Evolutionary conservation across 108 stramenopile genomes (phyloP).

Genomic region (Aureococcus anophagefferens): DNA sequence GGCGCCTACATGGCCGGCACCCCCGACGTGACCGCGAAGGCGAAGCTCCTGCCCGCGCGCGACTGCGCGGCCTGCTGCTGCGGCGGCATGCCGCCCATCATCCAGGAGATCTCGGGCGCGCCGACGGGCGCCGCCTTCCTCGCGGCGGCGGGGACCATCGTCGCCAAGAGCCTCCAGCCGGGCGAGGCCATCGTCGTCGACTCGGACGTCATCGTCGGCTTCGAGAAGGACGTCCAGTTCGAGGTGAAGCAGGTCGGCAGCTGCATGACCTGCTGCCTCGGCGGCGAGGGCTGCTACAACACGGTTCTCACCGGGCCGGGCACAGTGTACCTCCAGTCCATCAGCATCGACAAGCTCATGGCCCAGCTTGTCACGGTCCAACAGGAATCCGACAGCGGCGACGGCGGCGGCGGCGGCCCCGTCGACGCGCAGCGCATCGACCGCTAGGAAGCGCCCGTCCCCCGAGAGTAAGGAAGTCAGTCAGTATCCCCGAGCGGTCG

Average conservation of each 20-base stretch:
- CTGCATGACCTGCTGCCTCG: slow-evolving; percentile 9
- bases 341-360: slow-evolving; percentile 11
- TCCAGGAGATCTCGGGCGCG: not conserved
- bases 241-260: not conserved
- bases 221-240: slow-evolving; percentile 12
- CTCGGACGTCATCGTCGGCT: slow-evolving; percentile 13
- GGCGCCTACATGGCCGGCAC: slow-evolving; percentile 47
- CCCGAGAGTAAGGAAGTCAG: too few species aligned
- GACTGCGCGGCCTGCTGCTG: slow-evolving; percentile 33
- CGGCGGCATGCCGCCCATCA: slow-evolving; percentile 19
- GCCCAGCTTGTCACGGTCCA: not conserved
- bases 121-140: slow-evolving; percentile 42
- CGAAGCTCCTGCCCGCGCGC: slow-evolving; percentile 31
- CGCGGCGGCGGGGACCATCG: slow-evolving; percentile 15
- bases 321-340: slow-evolving; percentile 6
- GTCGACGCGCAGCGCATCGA: not conserved
- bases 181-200: slow-evolving; percentile 14
- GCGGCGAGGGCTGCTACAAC: slow-evolving; percentile 16
- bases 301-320: slow-evolving; percentile 9
- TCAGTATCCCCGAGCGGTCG: too few species aligned
- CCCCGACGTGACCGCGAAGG: slow-evolving; percentile 26
- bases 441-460: too few species aligned
- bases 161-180: slow-evolving; percentile 4
- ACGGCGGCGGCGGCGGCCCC: not conserved
- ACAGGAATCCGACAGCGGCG: not conserved